Conservation (phyloP, 2,329 filamentous ascomycete genomes). For the Xylaria sp. region DNA sequence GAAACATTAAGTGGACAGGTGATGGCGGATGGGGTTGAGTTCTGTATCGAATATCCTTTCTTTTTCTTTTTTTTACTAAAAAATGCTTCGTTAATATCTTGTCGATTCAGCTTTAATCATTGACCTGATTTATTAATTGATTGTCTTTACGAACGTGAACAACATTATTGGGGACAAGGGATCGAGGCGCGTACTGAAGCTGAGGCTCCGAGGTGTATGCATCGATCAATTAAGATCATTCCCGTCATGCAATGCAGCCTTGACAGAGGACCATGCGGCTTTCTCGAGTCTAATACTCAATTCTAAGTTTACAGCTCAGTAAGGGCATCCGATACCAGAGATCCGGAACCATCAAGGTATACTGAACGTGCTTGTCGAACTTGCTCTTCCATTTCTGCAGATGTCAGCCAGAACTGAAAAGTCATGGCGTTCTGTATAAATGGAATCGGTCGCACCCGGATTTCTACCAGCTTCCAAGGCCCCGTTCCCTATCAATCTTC, state of each 20-base stretch:
- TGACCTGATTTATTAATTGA: too few relatives aligned
- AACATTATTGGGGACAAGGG: too few relatives aligned
- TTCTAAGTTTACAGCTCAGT: conserved; percentile 9
- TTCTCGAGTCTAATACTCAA: background rate
- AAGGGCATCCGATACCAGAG: conserved; percentile 1
- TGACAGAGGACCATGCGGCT: background rate
- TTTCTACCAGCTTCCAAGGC: background rate
- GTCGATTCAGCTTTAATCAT: too few relatives aligned
- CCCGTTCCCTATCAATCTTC: background rate
- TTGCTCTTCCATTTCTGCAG: background rate
- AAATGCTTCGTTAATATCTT: too few relatives aligned
- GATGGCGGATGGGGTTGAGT: too few relatives aligned
- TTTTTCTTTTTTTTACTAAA: too few relatives aligned
- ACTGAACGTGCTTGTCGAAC: background rate
- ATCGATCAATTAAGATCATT: background rate
- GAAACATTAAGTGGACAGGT: too few relatives aligned
- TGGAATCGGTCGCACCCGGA: background rate
- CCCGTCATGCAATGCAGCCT: background rate
- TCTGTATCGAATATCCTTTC: too few relatives aligned
- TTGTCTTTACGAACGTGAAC: too few relatives aligned
- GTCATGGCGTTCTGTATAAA: conserved; percentile 7
- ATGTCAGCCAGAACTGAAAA: background rate
- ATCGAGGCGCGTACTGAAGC: too few relatives aligned
- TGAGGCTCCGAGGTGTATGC: background rate
- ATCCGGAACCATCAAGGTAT: background rate